These are phyloP conservation scores for Dovyalis caffra DNA, from an alignment of 345 rosid genomes.

Conservation along the genomic window DNA sequence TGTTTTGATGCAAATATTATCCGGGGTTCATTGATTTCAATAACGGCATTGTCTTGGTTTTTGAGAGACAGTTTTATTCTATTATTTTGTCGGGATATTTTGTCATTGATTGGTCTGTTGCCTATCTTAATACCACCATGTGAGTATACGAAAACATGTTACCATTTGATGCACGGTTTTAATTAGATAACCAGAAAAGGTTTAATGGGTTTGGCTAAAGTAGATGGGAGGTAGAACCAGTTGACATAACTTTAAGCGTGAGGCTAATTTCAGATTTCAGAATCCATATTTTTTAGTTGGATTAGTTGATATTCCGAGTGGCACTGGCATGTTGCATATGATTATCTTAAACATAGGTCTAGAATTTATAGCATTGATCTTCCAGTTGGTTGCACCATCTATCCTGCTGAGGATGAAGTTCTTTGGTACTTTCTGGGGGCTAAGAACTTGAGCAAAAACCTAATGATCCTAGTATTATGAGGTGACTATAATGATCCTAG, in stretches of 20 bases:
- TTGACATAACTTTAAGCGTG: not conserved
- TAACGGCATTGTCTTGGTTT: not conserved
- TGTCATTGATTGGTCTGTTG: not conserved
- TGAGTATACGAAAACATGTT: not conserved
- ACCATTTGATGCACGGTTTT: not conserved
- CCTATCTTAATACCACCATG: not conserved
- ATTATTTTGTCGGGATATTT: not conserved
- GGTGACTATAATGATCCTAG: not conserved
- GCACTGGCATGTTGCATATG: not conserved
- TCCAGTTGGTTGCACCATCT: slow-evolving; percentile 7
- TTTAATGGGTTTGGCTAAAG: not conserved
- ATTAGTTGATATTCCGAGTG: not conserved
- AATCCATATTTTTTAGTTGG: slow-evolving; percentile 1
- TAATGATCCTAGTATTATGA: not conserved
- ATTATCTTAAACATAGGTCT: not conserved
- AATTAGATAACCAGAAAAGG: not conserved
- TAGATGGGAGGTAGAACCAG: not conserved
- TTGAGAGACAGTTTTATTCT: not conserved
- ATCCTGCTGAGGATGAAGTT: slow-evolving; percentile 1
- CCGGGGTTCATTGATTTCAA: not conserved
- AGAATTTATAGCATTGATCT: not conserved
- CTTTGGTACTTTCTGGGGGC: not conserved
- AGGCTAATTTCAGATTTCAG: slow-evolving; percentile 6
- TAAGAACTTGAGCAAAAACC: not conserved
- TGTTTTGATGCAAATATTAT: not conserved